Evolutionary conservation across 129 eudicot species (phyloP).

Genomic region (Flaveria ramosissima): DNA sequence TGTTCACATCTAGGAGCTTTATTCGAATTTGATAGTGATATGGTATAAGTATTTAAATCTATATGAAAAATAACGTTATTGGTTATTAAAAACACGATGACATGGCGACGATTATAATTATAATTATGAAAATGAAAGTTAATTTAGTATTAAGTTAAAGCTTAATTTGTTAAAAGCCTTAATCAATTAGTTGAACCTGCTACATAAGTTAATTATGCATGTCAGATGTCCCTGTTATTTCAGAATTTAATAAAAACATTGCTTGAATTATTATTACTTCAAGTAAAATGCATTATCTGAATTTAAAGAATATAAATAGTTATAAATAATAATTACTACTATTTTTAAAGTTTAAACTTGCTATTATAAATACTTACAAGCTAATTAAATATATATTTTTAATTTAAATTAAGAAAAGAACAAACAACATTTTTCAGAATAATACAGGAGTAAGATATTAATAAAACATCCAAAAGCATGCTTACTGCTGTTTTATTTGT

Average conservation of each 20-base stretch:
- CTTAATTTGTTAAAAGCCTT: constrained; percentile 27
- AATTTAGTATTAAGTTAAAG: constrained; percentile 28
- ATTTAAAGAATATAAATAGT: neutral
- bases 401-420: neutral
- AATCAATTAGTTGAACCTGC: constrained; percentile 38
- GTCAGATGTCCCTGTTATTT: neutral
- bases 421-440: neutral
- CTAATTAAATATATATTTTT: neutral
- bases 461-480: constrained; percentile 21
- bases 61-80: constrained; percentile 5
- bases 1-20: constrained; percentile 6
- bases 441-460: neutral
- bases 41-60: neutral
- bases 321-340: neutral
- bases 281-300: neutral
- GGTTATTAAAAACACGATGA: constrained; percentile 13
- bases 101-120: neutral
- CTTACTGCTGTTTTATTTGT: neutral
- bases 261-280: constrained; percentile 12
- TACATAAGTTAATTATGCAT: constrained; percentile 20
- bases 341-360: neutral
- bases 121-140: constrained; percentile 2
- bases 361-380: neutral
- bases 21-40: constrained; percentile 14
- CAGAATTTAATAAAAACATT: neutral